Evolutionary conservation across 768 basidiomycete genomes (phyloP), one percentile per base, ranked within the genome.

Genomic region (Hemileccinum impolitum): DNA sequence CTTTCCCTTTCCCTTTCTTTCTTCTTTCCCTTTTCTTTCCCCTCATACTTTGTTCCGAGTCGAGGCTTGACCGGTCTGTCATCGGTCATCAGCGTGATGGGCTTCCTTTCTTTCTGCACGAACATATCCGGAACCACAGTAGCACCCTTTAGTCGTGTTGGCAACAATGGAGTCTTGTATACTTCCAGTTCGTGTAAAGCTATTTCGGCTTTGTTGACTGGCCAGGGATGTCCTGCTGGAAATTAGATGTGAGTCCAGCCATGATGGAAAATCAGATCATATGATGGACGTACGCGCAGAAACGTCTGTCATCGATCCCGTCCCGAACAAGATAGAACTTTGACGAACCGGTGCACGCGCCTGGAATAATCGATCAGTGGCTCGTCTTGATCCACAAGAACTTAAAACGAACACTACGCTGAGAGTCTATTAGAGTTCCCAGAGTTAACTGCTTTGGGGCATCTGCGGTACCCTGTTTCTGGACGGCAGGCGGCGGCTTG

Each of bases 111-210:
- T 52, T 71, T 74, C 6, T 80, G 72, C 53, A 80, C 72, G 69
- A 89, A 87, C 69, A 87, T 77, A 51, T 85, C 81, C 6, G 84
- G 81, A 35, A 77, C 68, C 4, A 68, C 68, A 6, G 71, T 63
- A 7, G 75, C 65, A 21, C 57, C 73, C 61, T 58, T 75, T 53
- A 57, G 64, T 17, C 75, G 75, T n/a, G 84, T 81, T 11, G 88
- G 86, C 14, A 89, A 57, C 39, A 90, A 75, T 6, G 88, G 88
- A 1, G 85, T 90, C 68, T 84, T 85, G 72, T 89, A 90, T 26
- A 85, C 75, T 54, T 90, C 87, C 39, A 88, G 70, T 56, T 86
- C 83, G 37, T 84, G 81, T 6, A 90, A 72, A 14, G 82, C 82
- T 50, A 76, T 75, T 67, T 88, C 84, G 17, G 85, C 82, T 15